These are phyloP conservation scores for Pyricularia pennisetigena DNA, from an alignment of 2,329 filamentous ascomycete genomes.

Conservation along the genomic window DNA sequence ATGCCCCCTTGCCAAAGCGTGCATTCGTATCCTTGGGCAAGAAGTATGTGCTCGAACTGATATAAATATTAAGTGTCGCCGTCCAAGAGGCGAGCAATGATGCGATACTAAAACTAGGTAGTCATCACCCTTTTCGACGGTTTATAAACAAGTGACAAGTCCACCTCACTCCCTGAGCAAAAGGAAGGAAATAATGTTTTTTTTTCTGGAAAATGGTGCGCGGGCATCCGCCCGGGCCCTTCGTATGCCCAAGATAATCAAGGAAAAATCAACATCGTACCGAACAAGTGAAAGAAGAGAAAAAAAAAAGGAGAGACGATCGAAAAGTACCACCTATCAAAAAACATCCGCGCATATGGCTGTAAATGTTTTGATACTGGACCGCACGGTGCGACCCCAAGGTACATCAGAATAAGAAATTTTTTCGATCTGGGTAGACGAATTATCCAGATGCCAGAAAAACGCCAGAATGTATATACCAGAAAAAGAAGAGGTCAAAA, in stretches of 20 bases:
- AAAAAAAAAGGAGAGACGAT: not conserved
- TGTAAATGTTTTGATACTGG: not conserved
- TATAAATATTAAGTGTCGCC: not conserved
- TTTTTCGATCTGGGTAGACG: not conserved
- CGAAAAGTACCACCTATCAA: not conserved
- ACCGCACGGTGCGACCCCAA: not conserved
- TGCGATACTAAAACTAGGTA: not conserved
- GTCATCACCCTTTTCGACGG: not conserved
- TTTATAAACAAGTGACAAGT: not conserved
- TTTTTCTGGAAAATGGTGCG: not conserved
- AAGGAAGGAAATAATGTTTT: not conserved
- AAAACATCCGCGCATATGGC: not conserved
- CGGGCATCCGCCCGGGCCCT: not conserved
- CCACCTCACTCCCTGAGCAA: not conserved
- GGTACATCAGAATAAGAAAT: not conserved
- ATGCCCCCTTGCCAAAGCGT: not conserved
- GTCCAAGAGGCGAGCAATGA: not conserved
- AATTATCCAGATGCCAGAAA: slow-evolving; percentile 7
- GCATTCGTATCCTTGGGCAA: not conserved
- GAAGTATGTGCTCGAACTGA: not conserved
- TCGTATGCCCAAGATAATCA: not conserved
- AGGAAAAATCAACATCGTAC: not conserved
- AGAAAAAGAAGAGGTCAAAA: slow-evolving; percentile 6
- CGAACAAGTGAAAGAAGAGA: not conserved
- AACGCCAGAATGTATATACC: slow-evolving; percentile 17